Evolutionary conservation across 2,329 filamentous ascomycete genomes (phyloP), one percentile per base, ranked within the genome.

Genomic region (Periconia macrospinosa): DNA sequence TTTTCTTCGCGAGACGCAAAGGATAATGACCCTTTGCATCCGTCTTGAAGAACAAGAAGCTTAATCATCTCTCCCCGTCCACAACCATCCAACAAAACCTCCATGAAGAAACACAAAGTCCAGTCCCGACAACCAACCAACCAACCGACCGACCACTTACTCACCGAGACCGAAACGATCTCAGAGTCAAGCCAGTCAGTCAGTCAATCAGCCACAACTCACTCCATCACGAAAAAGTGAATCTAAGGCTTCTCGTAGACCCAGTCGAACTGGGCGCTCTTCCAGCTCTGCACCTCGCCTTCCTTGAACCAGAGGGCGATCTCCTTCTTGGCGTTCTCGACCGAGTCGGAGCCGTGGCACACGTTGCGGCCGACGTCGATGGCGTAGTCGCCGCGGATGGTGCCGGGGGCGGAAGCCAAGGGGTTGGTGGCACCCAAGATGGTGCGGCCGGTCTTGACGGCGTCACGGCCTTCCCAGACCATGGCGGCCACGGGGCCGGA

Each of bases 241-340:
- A 55, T 59, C 49, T 68, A 68, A 46, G 63, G 54, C 85, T 95
- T 93, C 90, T 99, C 94, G 84, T 97, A 97, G 84, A 97, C 83
- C 94, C 94, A 97, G 84, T 90, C 86, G 81, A 89, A 85, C 81
- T 90, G 85, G 76, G 90, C 83, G 67, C 83, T 82, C 86, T 94
- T 93, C 86, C 90, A 97, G 81, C 76, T 83, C 80, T 91, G 80
- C 74, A 96, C 76, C 80, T 97, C 94, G 68, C 86, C 87, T 68
- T 90, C 83, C 81, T 89, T 87, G 90, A 99, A 99, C 94, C 94
- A 99, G 76, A 97, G 88, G 73, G 88, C 89, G 77, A 99, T 99
- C 86, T 99, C 94, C 90, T 97, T 97, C 89, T 97, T 86, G 81
- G 94, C 94, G 83, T 86, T 96, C 87, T 99, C 94, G 80, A 99